Base-by-base conservation (phyloP, 257 asterid genomes). In the Lycium ferocissimum region DNA sequence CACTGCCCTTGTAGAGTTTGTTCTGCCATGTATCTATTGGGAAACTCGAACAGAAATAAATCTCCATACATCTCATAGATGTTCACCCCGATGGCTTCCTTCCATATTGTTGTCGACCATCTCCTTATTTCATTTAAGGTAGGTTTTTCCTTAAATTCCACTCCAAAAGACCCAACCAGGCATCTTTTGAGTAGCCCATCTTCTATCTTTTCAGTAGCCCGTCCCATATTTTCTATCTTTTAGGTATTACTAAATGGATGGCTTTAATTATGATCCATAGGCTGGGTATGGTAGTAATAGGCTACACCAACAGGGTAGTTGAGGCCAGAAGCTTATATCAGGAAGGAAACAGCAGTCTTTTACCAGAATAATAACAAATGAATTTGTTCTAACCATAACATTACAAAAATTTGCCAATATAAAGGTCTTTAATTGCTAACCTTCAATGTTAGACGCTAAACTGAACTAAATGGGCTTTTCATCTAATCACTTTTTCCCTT, bases 381-480 rank as follows among this genome's bases (percentile, higher is more conserved):
- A 26, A 49, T 7, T 76, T 76, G 47, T 76, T 76, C 63, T 76
- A 62, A 26, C 82, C 82, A 76, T 51, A 51, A 49, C 63, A 76
- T 51, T 26, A 26, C 11, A 20, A 51, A 22, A 63, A 51, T 26
- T 76, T 54, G 45, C 81, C 62, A 22, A 49, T 49, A 75, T 9
- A 18, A 40, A 70, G 81, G 45, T 22, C 13, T 49, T 76, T 12
- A 76, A 53, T 75, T 26, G 63, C 47, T 76, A 76, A 51, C 22
- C 82, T 22, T 76, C 40, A 22, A 26, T 33, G 63, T 14, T 33
- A 53, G 47, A 49, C 47, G 2, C 20, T 73, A 33, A 76, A 51
- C 80, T 76, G 45, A 26, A 22, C 58, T 49, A 22, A 20, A 22
- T 13, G 3, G 14, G 33, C 59, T 57, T 13, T 76, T 49, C 62